Conservation (phyloP, 2,329 filamentous ascomycete species). For the Alternaria arborescens region DNA sequence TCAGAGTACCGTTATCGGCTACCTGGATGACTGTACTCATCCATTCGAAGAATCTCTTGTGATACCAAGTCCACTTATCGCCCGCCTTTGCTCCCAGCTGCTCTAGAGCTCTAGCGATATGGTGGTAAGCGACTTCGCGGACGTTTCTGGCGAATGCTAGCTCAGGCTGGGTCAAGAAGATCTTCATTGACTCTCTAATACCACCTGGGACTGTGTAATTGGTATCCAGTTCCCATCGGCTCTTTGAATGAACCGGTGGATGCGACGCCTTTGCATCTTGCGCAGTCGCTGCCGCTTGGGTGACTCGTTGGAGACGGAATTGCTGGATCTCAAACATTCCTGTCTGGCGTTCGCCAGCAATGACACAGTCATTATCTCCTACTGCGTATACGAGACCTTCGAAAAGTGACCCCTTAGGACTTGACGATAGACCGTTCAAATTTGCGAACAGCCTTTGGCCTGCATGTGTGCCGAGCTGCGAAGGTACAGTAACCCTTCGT, state of each 20-base stretch:
- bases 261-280: conserved; percentile 3
- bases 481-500: conserved; percentile 3
- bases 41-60: conserved; percentile 10
- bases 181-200: conserved; percentile 1
- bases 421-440: neutral
- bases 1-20: neutral
- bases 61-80: conserved; percentile 2
- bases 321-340: neutral
- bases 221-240: conserved; percentile 10
- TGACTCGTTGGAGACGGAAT: neutral
- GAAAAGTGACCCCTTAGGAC: neutral
- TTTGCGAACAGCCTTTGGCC: neutral
- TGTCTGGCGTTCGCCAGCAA: neutral
- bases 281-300: neutral
- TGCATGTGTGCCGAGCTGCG: neutral
- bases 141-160: neutral
- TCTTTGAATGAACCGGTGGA: conserved; percentile 3
- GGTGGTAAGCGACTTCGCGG: conserved; percentile 1
- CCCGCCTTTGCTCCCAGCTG: neutral
- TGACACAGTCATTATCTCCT: neutral
- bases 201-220: neutral
- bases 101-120: conserved; percentile 3
- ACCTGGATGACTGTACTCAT: conserved; percentile 2
- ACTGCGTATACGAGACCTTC: neutral
- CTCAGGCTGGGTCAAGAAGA: neutral